Evolutionary conservation across 1,284 basidiomycete genomes (phyloP), one percentile per base, ranked within the genome.

Genomic region (Ustilago cynodontis): DNA sequence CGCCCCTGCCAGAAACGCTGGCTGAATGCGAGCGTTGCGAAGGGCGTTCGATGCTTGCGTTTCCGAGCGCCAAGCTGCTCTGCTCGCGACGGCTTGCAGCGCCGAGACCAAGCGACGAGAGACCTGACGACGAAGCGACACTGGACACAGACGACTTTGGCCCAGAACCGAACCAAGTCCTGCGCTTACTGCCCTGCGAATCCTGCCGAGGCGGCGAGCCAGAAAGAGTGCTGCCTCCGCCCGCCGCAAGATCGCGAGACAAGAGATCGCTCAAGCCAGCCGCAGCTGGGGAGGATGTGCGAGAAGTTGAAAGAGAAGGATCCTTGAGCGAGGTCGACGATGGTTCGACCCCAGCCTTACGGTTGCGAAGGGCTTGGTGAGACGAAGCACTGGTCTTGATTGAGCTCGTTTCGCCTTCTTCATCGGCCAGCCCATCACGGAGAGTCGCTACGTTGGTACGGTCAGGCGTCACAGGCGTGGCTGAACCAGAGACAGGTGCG

Each of bases 61-160:
- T 81, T 18, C 81, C 81, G 33, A 80, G 75, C 3, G 81, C 81
- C 26, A 82, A 52, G 55, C 81, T 82, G 53, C 80, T 80, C 39
- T 82, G 78, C 50, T 78, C 76, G 13, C 75, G 41, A 43, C 41
- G 63, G 14, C 33, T 56, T 24, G 59, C 63, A 14, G 73, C 56
- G 16, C 64, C 60, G 13, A 76, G 45, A 10, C 68, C 68, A 33
- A 76, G 65, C 8, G 65, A 45, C 2, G 73, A 67, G 18, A 76
- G 65, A 3, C 73, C 73, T 26, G 73, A 68, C 2, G 73, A 58
- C 13, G 68, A 67, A 50, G 41, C 16, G 57, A 60, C 43, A 45
- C 65, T 73, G 37, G 66, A 67, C 3, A 37, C 49, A 22, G 70
- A 73, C 37, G 63, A 64, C 35, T 64, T 66, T 14, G 75, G 53